Evolutionary conservation across 2,329 filamentous ascomycete genomes (phyloP).

Genomic region (Lasiodiplodia sp.): DNA sequence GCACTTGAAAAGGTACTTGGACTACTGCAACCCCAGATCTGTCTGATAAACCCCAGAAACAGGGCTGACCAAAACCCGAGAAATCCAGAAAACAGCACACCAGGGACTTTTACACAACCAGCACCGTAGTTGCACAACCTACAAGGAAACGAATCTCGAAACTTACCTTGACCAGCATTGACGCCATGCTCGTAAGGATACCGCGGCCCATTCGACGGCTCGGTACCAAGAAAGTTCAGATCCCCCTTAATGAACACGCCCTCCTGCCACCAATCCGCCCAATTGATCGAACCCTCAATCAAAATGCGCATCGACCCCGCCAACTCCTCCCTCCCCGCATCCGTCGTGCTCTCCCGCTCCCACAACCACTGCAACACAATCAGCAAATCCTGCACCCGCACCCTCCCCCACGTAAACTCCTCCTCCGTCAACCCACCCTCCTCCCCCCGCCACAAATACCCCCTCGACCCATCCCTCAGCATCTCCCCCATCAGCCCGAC

Average conservation of each 20-base stretch:
- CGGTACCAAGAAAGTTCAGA: conserved; percentile 36
- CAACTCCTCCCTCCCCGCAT: conserved; percentile 36
- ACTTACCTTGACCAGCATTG: conserved; percentile 37
- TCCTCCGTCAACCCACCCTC: conserved; percentile 39
- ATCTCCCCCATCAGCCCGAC: conserved; percentile 60
- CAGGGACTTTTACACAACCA: not conserved
- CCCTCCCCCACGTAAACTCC: conserved; percentile 28
- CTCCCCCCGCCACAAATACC: conserved; percentile 54
- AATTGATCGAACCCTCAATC: conserved; percentile 44
- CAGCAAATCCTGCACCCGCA: conserved; percentile 51
- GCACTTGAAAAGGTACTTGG: not conserved
- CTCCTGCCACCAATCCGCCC: conserved; percentile 43
- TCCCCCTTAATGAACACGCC: conserved; percentile 37
- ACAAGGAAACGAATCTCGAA: not conserved
- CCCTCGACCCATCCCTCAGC: conserved; percentile 61
- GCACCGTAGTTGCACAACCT: not conserved
- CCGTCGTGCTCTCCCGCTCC: conserved; percentile 39
- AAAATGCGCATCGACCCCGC: conserved; percentile 55
- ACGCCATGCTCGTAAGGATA: conserved; percentile 36
- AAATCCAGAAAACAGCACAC: not conserved
- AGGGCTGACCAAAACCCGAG: not conserved
- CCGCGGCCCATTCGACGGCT: conserved; percentile 34
- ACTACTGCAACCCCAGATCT: not conserved
- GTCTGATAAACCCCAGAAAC: not conserved
- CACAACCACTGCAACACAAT: conserved; percentile 58